Evolutionary conservation across 2,329 filamentous ascomycete species (phyloP).

Genomic region (Fusarium miscanthi): DNA sequence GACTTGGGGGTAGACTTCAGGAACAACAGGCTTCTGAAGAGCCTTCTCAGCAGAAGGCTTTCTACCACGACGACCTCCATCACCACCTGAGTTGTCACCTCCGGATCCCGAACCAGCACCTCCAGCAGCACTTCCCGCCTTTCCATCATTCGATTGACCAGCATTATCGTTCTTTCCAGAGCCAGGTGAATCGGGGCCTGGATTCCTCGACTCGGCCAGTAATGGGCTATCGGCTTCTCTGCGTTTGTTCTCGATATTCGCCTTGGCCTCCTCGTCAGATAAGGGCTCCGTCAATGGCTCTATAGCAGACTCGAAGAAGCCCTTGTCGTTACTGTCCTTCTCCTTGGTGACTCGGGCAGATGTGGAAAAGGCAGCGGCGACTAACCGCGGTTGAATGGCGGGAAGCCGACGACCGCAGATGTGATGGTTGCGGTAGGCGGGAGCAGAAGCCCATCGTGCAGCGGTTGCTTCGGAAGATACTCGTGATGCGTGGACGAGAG

Average conservation of each 20-base stretch:
- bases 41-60: conserved; percentile 78
- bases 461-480: conserved; percentile 40
- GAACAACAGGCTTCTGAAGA: conserved; percentile 87
- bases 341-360: conserved; percentile 50
- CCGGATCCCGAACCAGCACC: conserved; percentile 61
- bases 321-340: conserved; percentile 54
- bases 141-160: conserved; percentile 60
- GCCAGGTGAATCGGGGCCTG: conserved; percentile 55
- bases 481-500: conserved; percentile 45
- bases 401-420: conserved; percentile 50
- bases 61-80: conserved; percentile 76
- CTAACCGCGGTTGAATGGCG: conserved; percentile 43
- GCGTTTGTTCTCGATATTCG: conserved; percentile 61
- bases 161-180: conserved; percentile 59
- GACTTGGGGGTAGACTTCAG: conserved; percentile 96
- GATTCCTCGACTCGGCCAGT: conserved; percentile 58
- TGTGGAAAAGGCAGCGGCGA: conserved; percentile 53
- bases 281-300: conserved; percentile 58
- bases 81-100: conserved; percentile 66
- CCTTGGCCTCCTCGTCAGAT: conserved; percentile 64
- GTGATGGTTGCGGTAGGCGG: conserved; percentile 45
- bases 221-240: conserved; percentile 58
- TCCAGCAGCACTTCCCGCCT: conserved; percentile 67
- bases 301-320: conserved; percentile 63
- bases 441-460: conserved; percentile 44